These are phyloP conservation scores for Penicillium silybi DNA, from an alignment of 495 filamentous ascomycete species.

Conservation along the genomic window DNA sequence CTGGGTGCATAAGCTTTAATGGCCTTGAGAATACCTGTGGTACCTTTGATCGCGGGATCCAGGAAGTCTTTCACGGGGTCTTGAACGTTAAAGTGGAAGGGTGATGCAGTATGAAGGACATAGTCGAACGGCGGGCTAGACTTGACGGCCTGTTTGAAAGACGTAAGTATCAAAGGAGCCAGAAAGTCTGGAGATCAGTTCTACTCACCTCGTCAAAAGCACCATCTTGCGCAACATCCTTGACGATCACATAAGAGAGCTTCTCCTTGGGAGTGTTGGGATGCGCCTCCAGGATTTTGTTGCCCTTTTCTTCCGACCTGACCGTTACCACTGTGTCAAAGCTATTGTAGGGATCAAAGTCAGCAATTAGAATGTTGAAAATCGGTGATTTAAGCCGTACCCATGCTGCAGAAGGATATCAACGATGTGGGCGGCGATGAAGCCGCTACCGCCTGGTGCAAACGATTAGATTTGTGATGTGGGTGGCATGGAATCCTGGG, in stretches of 20 bases:
- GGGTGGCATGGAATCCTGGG: not conserved
- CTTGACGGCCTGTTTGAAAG: slow-evolving; percentile 50
- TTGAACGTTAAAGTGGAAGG: slow-evolving; percentile 70
- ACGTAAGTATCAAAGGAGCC: not conserved
- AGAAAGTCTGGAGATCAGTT: not conserved
- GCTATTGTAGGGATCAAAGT: slow-evolving; percentile 16
- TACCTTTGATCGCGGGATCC: slow-evolving; percentile 82
- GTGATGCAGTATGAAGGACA: slow-evolving; percentile 84
- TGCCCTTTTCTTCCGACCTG: slow-evolving; percentile 71
- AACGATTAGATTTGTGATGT: slow-evolving; percentile 10
- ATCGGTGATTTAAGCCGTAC: slow-evolving; percentile 23
- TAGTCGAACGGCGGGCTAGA: slow-evolving; percentile 72
- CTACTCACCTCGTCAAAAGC: slow-evolving; percentile 68
- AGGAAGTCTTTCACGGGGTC: slow-evolving; percentile 78
- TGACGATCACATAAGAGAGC: slow-evolving; percentile 73
- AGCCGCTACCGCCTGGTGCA: slow-evolving; percentile 58
- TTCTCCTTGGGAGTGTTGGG: slow-evolving; percentile 54
- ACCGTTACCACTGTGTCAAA: slow-evolving; percentile 85
- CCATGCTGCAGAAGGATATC: slow-evolving; percentile 65
- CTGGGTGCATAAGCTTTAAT: slow-evolving; percentile 69
- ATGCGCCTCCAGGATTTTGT: slow-evolving; percentile 67
- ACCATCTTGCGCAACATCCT: slow-evolving; percentile 70
- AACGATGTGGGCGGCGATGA: slow-evolving; percentile 77
- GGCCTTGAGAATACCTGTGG: slow-evolving; percentile 71
- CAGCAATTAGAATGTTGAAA: not conserved